Evolutionary conservation across 2,329 filamentous ascomycete species (phyloP), one percentile per base, ranked within the genome.

Genomic region (Byssoonygena ceratinophila): DNA sequence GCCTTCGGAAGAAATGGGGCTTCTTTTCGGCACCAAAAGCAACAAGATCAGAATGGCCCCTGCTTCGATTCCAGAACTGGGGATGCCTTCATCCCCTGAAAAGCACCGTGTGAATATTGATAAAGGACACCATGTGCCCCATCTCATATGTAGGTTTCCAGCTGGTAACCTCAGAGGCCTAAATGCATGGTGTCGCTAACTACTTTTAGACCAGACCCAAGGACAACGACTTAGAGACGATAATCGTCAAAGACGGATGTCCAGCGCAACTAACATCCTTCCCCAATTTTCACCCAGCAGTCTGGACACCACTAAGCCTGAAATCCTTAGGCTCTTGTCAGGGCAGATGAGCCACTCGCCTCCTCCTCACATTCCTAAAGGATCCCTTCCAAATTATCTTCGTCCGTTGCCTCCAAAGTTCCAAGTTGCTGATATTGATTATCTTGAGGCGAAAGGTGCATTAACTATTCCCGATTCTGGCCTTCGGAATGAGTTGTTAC

Each of bases 381-480:
- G 72, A 43, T 68, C 74, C 31, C 74, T 82, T 29, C 79, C 80
- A 5, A 66, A 82, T 53, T 96, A 88, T 64, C 82, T 96, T 63
- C 86, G 87, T 61, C 83, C 87, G 22, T 74, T 95, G 5, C 88
- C 89, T 0, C 69, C 79, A 40, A 84, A 84, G 63, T 84, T 95
- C 59, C 81, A 84, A 4, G 75, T 79, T 12, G 88, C 94, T 60
- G 90, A 96, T 71, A 79, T 94, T 55, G 78, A 82, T 53, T 95
- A 92, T 67, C 76, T 96, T 53, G 79, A 83, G 56, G 79, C 82
- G 64, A 96, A 95, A 73, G 89, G 89, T 3, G 89, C 89, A 1
- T 73, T 96, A 59, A 82, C 82, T 1, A 78, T 96, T 37, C 91
- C 91, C 1, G 75, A 79, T 37, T 68, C 76, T 3, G 70, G 73